Conservation (phyloP, 2,329 filamentous ascomycete genomes). For the Stagonosporopsis cucurbitacearum region DNA sequence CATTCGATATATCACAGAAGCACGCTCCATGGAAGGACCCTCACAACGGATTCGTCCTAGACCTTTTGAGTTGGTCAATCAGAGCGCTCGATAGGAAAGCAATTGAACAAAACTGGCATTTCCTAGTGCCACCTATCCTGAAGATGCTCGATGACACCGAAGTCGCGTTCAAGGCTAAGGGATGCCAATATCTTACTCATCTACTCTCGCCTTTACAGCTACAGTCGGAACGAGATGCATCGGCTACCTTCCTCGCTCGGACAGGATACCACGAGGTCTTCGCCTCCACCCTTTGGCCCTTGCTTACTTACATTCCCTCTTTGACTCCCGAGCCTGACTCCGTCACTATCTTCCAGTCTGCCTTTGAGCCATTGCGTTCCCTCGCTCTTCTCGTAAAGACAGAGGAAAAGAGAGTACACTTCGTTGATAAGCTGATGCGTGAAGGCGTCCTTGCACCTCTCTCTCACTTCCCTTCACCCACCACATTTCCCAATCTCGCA, state of each 20-base stretch:
- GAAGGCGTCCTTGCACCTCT: slow-evolving; percentile 54
- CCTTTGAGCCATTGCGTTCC: slow-evolving; percentile 70
- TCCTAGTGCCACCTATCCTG: slow-evolving; percentile 73
- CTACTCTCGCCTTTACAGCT: slow-evolving; percentile 59
- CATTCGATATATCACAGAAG: slow-evolving; percentile 66
- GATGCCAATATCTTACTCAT: slow-evolving; percentile 60
- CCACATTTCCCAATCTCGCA: slow-evolving; percentile 63
- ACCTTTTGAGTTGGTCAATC: slow-evolving; percentile 69
- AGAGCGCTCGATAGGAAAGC: slow-evolving; percentile 55
- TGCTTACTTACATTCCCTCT: slow-evolving; percentile 76
- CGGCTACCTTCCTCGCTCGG: slow-evolving; percentile 59
- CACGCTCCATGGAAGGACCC: slow-evolving; percentile 65
- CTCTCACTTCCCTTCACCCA: slow-evolving; percentile 59
- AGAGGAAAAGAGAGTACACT: slow-evolving; percentile 20
- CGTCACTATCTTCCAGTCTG: slow-evolving; percentile 65
- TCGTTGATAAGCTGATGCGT: slow-evolving; percentile 55
- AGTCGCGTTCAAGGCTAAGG: slow-evolving; percentile 60
- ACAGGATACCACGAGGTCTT: slow-evolving; percentile 70
- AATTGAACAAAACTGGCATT: slow-evolving; percentile 67
- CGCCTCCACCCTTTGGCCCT: slow-evolving; percentile 71
- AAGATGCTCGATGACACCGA: slow-evolving; percentile 71
- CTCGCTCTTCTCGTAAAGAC: slow-evolving; percentile 50
- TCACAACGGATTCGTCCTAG: slow-evolving; percentile 57
- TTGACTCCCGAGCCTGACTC: slow-evolving; percentile 78
- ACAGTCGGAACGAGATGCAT: neutral